Conservation (phyloP, 2,329 filamentous ascomycete species). For the Verticillium alfalfae region DNA sequence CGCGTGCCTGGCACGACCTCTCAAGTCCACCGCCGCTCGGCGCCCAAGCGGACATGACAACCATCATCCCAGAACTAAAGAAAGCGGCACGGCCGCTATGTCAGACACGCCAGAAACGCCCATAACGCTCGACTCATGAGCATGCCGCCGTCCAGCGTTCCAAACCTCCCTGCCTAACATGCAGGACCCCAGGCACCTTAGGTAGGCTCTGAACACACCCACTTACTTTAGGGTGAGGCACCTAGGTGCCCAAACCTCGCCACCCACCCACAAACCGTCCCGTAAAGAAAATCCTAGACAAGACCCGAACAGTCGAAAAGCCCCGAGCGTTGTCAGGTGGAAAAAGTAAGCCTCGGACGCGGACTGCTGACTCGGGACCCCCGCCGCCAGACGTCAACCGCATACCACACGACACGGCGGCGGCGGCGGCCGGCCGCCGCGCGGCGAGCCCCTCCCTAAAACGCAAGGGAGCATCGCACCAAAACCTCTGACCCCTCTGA, state of each 20-base stretch:
- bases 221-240: too few relatives aligned
- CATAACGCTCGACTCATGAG: too few relatives aligned
- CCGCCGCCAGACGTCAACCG: background rate
- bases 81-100: background rate
- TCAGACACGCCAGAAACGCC: too few relatives aligned
- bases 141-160: too few relatives aligned
- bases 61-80: background rate
- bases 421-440: too few relatives aligned
- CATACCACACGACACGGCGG: background rate
- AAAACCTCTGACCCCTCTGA: too few relatives aligned
- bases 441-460: background rate
- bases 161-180: too few relatives aligned
- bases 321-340: background rate
- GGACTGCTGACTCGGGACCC: background rate
- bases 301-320: background rate
- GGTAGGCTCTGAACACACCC: too few relatives aligned
- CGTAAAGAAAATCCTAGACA: too few relatives aligned
- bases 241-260: too few relatives aligned
- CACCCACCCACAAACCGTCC: too few relatives aligned
- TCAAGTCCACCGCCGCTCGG: background rate
- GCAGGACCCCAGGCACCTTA: too few relatives aligned
- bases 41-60: background rate
- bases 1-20: background rate
- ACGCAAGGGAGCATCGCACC: background rate
- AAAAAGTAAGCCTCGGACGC: background rate